Base-by-base conservation (phyloP, 2,329 filamentous ascomycete species). In the Alternaria infectoria region DNA sequence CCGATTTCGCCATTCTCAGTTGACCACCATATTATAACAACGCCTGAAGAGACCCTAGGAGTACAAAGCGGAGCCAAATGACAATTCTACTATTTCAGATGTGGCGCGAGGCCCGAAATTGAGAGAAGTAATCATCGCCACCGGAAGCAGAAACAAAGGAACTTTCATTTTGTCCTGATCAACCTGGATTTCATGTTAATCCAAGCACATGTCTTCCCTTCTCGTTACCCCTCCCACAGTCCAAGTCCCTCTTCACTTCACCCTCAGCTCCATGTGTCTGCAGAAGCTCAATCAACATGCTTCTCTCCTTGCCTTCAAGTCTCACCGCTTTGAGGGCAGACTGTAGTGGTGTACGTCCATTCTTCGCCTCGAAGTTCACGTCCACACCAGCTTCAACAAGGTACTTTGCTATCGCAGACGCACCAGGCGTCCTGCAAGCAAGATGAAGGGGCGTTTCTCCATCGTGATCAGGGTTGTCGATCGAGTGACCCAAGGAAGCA, bases 371-470 rank as follows among this genome's bases (percentile, higher is more conserved):
- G 12, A 66, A 63, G 46, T 77, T 74, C n/a, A 78, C 73, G 59
- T 79, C 76, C 6, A 72, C 75, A 11, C 76, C 76, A 26, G 65
- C 66, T 26, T 77, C 75, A 9, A 76, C 54, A 21, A 79, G 61
- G 44, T 72, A 74, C 32, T 65, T 74, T 17, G 72, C 75, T 5
- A 76, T 70, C 28, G 66, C 52, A 52, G 69, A 74, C 10, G 68
- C 68, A 8, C 74, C 74, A 5, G 71, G 66, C 11, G 72, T 75
- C 43, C 64, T 73, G n/a, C 68, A 66, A 7, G 76, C 76, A n/a
- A 74, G 62, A 57, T 77, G 71, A 9, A 78, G 67, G 2, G 76
- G 71, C 15, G 76, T 78, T 54, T 78, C 76, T 12, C 74, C 75
- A n/a, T 62, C 26, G 1, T 55, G 51, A 30, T 77, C 77, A 7